phyloP scores from a whole-genome alignment of 2,329 filamentous ascomycete genomes.

The Zelopaecilomyces penicillatus region DNA sequence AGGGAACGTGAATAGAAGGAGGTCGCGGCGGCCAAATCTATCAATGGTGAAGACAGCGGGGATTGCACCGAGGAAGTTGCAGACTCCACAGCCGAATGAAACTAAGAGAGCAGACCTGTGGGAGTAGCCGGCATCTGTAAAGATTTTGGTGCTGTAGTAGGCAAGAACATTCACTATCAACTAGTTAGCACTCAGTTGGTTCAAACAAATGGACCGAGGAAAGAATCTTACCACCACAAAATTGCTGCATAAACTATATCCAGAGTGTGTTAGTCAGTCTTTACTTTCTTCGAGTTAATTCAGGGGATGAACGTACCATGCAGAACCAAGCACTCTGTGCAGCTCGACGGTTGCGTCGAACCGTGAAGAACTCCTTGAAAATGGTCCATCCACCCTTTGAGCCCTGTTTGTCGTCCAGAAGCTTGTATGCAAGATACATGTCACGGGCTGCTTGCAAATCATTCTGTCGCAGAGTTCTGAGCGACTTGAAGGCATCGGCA shows the following conservation, averaged over 20 bases:
- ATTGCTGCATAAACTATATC: constrained; percentile 38
- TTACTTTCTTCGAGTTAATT: too few species aligned
- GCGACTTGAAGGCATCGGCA: constrained; percentile 41
- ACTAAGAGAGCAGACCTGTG: constrained; percentile 21
- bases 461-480: constrained; percentile 44
- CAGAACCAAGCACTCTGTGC: constrained; percentile 55
- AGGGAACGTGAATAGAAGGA: constrained; percentile 25
- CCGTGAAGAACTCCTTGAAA: constrained; percentile 43
- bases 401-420: constrained; percentile 18
- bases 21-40: constrained; percentile 14
- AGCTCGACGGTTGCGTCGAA: constrained; percentile 47
- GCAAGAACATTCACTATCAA: constrained; percentile 20
- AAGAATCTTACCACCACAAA: constrained; percentile 5
- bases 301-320: constrained; percentile 32
- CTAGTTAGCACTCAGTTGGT: constrained; percentile 9
- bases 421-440: constrained; percentile 42
- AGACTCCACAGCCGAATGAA: constrained; percentile 23
- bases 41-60: constrained; percentile 26
- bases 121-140: constrained; percentile 18
- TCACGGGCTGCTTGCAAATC: constrained; percentile 51
- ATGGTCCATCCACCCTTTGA: constrained; percentile 37
- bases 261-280: too few species aligned
- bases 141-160: constrained; percentile 23
- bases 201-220: constrained; percentile 12
- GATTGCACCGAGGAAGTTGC: constrained; percentile 19